Evolutionary conservation across 768 basidiomycete species (phyloP).

Genomic region (Boletellus ananas): DNA sequence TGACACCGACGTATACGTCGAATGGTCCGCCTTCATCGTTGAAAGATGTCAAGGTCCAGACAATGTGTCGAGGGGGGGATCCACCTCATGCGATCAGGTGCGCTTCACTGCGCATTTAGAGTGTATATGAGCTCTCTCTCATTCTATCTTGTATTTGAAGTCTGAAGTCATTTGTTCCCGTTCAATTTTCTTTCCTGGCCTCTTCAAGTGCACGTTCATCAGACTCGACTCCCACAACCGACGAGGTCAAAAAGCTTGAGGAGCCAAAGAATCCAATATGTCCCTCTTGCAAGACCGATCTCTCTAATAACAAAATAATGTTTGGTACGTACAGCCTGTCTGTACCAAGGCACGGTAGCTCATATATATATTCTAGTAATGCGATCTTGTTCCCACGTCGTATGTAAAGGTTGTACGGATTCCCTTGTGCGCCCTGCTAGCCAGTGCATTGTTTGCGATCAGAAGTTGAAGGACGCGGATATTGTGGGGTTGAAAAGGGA

Average conservation of each 20-base stretch:
- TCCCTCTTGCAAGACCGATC: constrained; percentile 79
- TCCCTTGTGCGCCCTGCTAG: constrained; percentile 73
- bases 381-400: constrained; percentile 87
- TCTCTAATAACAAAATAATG: constrained; percentile 75
- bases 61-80: constrained; percentile 80
- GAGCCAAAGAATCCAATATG: constrained; percentile 68
- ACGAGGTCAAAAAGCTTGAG: constrained; percentile 41
- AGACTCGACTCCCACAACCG: constrained; percentile 35
- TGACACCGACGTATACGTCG: constrained; percentile 79
- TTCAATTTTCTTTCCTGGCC: constrained; percentile 65
- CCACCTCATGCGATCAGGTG: constrained; percentile 77
- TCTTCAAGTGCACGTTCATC: constrained; percentile 37
- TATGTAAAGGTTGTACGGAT: constrained; percentile 89
- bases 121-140: not conserved
- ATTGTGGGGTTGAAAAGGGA: constrained; percentile 85
- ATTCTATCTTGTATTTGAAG: constrained; percentile 38
- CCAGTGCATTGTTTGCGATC: constrained; percentile 88
- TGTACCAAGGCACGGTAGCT: not conserved
- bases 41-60: constrained; percentile 80
- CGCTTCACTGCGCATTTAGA: constrained; percentile 26
- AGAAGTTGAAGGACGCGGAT: constrained; percentile 58
- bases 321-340: constrained; percentile 48
- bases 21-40: constrained; percentile 60
- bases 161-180: constrained; percentile 76
- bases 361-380: constrained; percentile 46